These are phyloP conservation scores for Moesziomyces antarcticus DNA, from an alignment of 1,284 basidiomycete genomes.

Conservation along the genomic window DNA sequence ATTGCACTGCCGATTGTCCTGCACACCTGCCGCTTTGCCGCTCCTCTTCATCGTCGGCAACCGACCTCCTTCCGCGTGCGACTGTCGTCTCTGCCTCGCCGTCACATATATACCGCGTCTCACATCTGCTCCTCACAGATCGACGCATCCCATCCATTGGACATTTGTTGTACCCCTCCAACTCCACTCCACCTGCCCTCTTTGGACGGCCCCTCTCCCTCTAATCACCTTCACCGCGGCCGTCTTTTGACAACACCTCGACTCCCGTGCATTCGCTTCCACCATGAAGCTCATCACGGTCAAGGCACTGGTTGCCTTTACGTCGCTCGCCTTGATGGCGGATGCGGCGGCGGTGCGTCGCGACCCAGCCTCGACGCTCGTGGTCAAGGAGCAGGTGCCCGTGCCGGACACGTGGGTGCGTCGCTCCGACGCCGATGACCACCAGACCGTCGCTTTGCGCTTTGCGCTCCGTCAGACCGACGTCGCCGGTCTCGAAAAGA, in stretches of 20 bases:
- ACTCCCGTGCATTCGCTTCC: constrained; percentile 1
- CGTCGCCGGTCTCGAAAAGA: constrained; percentile 36
- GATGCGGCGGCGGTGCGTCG: constrained; percentile 29
- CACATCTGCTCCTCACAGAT: constrained; percentile 7
- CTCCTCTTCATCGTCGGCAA: no score
- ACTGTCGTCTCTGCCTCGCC: no score
- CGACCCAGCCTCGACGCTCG: constrained; percentile 9
- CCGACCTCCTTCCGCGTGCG: no score
- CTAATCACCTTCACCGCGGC: neutral
- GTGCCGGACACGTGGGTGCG: constrained; percentile 48
- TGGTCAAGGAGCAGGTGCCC: constrained; percentile 45
- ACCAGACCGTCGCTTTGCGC: constrained; percentile 39
- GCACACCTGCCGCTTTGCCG: no score
- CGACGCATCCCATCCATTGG: constrained; percentile 18
- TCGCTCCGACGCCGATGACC: constrained; percentile 28
- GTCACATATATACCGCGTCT: constrained; percentile 14
- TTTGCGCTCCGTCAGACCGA: constrained; percentile 51
- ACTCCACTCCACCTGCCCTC: constrained; percentile 1
- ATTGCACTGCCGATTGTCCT: no score
- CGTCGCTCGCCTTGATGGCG: constrained; percentile 42
- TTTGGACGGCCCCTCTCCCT: neutral
- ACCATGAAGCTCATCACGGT: constrained; percentile 33
- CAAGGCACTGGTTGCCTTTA: constrained; percentile 46
- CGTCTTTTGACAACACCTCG: neutral
- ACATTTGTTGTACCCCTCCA: neutral